Evolutionary conservation across 2,329 filamentous ascomycete species (phyloP).

Genomic region (Geosmithia flava): DNA sequence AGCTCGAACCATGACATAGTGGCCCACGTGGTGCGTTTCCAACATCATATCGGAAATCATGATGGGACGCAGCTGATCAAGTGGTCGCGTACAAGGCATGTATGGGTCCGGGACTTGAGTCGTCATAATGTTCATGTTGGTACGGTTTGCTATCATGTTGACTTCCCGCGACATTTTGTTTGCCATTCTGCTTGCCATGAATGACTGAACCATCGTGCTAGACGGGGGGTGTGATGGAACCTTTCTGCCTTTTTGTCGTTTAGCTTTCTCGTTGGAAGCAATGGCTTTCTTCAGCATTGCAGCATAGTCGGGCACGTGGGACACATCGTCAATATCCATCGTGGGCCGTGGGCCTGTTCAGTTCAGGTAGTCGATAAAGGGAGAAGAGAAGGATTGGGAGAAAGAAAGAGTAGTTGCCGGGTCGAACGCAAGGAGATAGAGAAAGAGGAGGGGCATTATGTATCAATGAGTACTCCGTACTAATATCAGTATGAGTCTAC

Average conservation of each 20-base stretch:
- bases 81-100: background rate
- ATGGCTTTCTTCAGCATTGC: background rate
- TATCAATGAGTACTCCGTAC: too few species aligned
- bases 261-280: background rate
- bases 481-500: too few species aligned
- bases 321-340: background rate
- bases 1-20: constrained; percentile 7
- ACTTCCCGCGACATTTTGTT: background rate
- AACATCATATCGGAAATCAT: constrained; percentile 15
- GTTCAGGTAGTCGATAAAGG: too few species aligned
- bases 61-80: constrained; percentile 7
- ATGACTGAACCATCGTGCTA: background rate
- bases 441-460: too few species aligned
- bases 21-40: constrained; percentile 14
- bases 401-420: too few species aligned
- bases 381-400: too few species aligned
- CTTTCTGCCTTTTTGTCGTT: background rate
- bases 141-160: background rate
- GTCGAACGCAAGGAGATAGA: too few species aligned
- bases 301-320: background rate
- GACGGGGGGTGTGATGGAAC: too few species aligned
- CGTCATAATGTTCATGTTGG: background rate
- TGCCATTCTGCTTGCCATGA: background rate
- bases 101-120: background rate
- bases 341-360: too few species aligned